These are phyloP conservation scores for Cryptococcus maquisensis DNA, from an alignment of 1,284 basidiomycete species.

Conservation along the genomic window DNA sequence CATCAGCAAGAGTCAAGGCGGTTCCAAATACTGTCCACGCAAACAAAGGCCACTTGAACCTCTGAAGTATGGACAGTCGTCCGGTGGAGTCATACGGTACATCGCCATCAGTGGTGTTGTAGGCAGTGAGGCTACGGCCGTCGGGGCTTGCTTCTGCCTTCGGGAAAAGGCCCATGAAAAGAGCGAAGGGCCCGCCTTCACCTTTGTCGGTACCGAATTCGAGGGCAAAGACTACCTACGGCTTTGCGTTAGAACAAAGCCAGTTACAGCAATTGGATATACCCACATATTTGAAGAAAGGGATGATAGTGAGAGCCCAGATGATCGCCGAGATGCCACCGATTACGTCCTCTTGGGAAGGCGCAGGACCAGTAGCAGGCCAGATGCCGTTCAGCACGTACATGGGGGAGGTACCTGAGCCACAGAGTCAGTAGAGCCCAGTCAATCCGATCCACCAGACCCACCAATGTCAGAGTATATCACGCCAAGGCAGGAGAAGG, in stretches of 20 bases:
- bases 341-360: slow-evolving; percentile 59
- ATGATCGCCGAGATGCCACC: slow-evolving; percentile 61
- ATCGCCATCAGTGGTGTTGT: slow-evolving; percentile 11
- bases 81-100: background rate
- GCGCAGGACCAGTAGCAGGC: slow-evolving; percentile 51
- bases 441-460: background rate
- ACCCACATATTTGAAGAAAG: slow-evolving; percentile 62
- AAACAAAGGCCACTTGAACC: slow-evolving; percentile 51
- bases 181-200: slow-evolving; percentile 63
- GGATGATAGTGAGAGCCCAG: slow-evolving; percentile 62
- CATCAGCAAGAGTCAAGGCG: slow-evolving; percentile 61
- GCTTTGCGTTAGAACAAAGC: background rate
- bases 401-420: slow-evolving; percentile 55
- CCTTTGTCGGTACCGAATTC: slow-evolving; percentile 61
- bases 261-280: background rate
- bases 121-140: slow-evolving; percentile 56
- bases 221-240: slow-evolving; percentile 57
- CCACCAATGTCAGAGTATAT: slow-evolving; percentile 59
- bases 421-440: background rate
- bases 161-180: slow-evolving; percentile 61
- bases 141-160: slow-evolving; percentile 52
- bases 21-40: slow-evolving; percentile 53
- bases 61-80: slow-evolving; percentile 11
- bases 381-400: slow-evolving; percentile 65
- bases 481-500: slow-evolving; percentile 24